Percentiles rank a stretch among this genome's conserved stretches.
Evolutionary conservation across 2,329 filamentous ascomycete genomes (phyloP).

Genomic region (Alternaria sp.): DNA sequence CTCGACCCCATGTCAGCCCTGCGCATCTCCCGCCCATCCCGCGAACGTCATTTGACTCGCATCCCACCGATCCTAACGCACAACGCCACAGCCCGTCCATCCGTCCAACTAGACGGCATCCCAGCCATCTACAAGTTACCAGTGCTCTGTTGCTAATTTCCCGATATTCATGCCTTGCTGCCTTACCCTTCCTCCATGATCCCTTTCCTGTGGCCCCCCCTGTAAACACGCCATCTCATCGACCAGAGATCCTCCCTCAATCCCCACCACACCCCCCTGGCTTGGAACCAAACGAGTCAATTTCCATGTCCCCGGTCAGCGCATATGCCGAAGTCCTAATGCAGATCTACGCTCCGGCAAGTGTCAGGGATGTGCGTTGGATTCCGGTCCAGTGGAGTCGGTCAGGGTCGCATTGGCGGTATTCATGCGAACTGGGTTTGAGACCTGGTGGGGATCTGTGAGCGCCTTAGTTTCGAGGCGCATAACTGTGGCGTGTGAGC

Average conservation of each 20-base stretch:
- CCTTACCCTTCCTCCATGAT: neutral
- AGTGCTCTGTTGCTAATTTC: neutral
- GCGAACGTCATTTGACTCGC: constrained; percentile 2
- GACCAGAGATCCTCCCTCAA: neutral
- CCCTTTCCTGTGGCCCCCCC: neutral
- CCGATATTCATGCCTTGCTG: neutral
- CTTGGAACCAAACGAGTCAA: neutral
- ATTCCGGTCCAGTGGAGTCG: neutral
- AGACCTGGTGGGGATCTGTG: constrained; percentile 9
- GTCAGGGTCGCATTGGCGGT: constrained; percentile 1
- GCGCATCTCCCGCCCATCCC: constrained; percentile 5
- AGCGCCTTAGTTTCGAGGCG: constrained; percentile 5
- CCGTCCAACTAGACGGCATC: neutral
- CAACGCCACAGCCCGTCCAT: neutral
- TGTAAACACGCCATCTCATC: neutral
- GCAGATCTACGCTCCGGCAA: neutral
- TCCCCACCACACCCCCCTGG: neutral
- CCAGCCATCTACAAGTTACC: neutral
- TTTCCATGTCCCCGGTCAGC: neutral
- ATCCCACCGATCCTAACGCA: neutral
- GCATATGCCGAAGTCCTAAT: neutral
- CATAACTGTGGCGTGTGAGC: constrained; percentile 7
- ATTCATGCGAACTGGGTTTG: constrained; percentile 11
- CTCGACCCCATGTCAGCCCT: neutral
- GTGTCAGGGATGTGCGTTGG: neutral